These are phyloP conservation scores for Pseudogymnoascus sp. DNA, from an alignment of 2,329 filamentous ascomycete genomes.

Conservation along the genomic window DNA sequence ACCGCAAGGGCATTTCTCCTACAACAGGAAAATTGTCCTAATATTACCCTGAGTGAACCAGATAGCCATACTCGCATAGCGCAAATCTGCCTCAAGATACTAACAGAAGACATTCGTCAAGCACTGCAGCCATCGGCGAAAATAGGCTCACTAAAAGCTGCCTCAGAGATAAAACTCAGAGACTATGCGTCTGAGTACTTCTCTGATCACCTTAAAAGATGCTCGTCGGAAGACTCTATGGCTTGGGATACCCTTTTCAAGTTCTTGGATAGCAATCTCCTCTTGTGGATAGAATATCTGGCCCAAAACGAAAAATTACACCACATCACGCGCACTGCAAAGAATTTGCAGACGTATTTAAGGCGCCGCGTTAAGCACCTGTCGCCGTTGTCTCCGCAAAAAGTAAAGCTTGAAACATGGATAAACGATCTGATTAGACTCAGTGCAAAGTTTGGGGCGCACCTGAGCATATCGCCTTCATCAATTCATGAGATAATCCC, in stretches of 20 bases:
- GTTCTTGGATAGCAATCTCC: conserved; percentile 17
- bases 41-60: conserved; percentile 22
- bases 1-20: conserved; percentile 27
- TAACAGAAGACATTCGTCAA: conserved; percentile 15
- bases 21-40: conserved; percentile 17
- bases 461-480: conserved; percentile 28
- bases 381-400: conserved; percentile 14
- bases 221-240: neutral
- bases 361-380: neutral
- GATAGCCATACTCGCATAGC: conserved; percentile 23
- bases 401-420: conserved; percentile 27
- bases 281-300: conserved; percentile 30
- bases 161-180: neutral
- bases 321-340: conserved; percentile 24
- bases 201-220: conserved; percentile 12
- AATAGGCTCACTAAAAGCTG: neutral
- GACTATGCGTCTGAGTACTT: conserved; percentile 13
- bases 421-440: conserved; percentile 29
- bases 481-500: conserved; percentile 31
- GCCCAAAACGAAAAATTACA: conserved; percentile 22
- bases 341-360: conserved; percentile 28
- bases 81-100: conserved; percentile 22
- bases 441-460: conserved; percentile 27
- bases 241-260: neutral
- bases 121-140: neutral